Evolutionary conservation across 2,329 filamentous ascomycete species (phyloP).

Genomic region (Pseudocercospora cruenta): DNA sequence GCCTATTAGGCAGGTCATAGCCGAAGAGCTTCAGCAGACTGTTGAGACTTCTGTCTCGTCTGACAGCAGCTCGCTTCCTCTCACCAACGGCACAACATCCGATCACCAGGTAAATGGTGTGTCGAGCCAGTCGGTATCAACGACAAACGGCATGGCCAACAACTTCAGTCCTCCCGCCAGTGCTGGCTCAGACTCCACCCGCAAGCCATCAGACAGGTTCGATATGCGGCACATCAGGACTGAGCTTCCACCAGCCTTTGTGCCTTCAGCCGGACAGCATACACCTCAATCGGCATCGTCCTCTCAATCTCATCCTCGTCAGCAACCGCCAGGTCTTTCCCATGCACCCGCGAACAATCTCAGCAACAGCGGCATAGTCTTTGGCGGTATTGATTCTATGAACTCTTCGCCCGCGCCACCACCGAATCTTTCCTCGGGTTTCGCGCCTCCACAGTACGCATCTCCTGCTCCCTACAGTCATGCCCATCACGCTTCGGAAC

Average conservation of each 20-base stretch:
- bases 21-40: not conserved
- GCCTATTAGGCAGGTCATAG: not conserved
- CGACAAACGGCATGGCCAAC: conserved; percentile 18
- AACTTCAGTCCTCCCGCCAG: conserved; percentile 11
- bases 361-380: conserved; percentile 41
- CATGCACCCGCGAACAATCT: conserved; percentile 30
- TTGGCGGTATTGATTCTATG: conserved; percentile 44
- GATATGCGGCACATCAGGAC: conserved; percentile 36
- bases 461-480: conserved; percentile 28
- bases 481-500: conserved; percentile 34
- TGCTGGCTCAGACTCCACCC: conserved; percentile 19
- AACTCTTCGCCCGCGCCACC: conserved; percentile 43
- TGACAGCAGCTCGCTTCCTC: conserved; percentile 24
- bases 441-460: conserved; percentile 23
- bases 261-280: conserved; percentile 33
- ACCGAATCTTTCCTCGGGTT: conserved; percentile 29
- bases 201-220: conserved; percentile 28
- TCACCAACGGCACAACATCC: conserved; percentile 23
- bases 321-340: conserved; percentile 17
- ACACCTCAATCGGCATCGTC: conserved; percentile 31
- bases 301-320: conserved; percentile 18
- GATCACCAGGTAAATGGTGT: conserved; percentile 12
- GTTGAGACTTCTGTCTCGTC: conserved; percentile 24
- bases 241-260: conserved; percentile 38
- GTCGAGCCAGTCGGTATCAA: not conserved